Percentiles rank a stretch among this genome's conserved stretches.
Evolutionary conservation across 345 rosid genomes (phyloP).

Genomic region (Rhizophora mangle): DNA sequence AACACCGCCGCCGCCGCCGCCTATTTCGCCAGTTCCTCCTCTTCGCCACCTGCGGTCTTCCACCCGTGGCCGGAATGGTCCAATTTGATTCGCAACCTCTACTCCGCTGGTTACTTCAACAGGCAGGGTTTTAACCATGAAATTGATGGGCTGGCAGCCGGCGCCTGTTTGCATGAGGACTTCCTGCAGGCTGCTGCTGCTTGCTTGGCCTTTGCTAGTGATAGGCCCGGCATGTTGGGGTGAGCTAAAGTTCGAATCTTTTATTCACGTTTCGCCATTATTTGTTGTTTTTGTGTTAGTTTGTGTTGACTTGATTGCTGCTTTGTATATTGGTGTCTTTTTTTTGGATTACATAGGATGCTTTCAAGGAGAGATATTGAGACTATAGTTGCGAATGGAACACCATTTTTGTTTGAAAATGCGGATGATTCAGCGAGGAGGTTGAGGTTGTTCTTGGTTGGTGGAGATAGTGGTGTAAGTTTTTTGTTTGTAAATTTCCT

Average conservation of each 20-base stretch:
- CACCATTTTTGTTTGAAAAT: constrained; percentile 59
- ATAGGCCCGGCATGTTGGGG: constrained; percentile 53
- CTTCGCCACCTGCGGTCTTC: background rate
- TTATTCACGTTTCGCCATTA: background rate
- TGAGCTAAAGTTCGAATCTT: constrained; percentile 18
- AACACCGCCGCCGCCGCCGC: background rate
- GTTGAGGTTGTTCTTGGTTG: constrained; percentile 50
- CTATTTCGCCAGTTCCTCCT: too few species aligned
- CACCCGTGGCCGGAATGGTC: constrained; percentile 21
- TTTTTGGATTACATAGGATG: constrained; percentile 38
- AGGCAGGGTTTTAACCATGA: constrained; percentile 5
- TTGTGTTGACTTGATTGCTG: background rate
- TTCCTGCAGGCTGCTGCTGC: constrained; percentile 49
- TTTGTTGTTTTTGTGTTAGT: background rate
- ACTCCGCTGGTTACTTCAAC: constrained; percentile 14
- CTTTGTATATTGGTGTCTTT: background rate
- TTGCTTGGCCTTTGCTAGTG: constrained; percentile 64
- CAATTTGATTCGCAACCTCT: constrained; percentile 11
- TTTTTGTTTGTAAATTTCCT: too few species aligned
- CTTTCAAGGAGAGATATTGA: constrained; percentile 65
- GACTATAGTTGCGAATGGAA: constrained; percentile 53
- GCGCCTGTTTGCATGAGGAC: constrained; percentile 45
- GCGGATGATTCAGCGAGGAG: constrained; percentile 52
- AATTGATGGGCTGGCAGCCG: constrained; percentile 30
- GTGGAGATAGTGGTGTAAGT: constrained; percentile 36